A percentile compares a stretch with the other conserved stretches of the same genome.
Evolutionary conservation across 2,329 filamentous ascomycete genomes (phyloP).

Genomic region (Sordariomycetes sp.): DNA sequence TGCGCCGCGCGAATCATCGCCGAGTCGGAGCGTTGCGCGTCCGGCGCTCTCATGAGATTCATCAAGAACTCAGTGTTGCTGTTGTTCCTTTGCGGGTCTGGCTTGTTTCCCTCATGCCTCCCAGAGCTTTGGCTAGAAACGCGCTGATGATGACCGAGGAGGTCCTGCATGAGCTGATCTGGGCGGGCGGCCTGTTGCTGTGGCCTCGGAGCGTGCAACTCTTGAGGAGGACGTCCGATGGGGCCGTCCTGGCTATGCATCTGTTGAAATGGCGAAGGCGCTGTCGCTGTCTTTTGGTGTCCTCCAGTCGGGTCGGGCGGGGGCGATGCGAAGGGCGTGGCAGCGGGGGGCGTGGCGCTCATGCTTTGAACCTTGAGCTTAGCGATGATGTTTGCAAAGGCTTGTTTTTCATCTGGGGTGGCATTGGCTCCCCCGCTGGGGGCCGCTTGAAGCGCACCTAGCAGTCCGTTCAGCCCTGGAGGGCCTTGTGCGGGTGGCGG

Average conservation of each 20-base stretch:
- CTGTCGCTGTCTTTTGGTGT: constrained; percentile 19
- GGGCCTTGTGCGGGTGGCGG: constrained; percentile 1
- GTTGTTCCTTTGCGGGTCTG: constrained; percentile 35
- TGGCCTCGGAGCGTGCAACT: constrained; percentile 42
- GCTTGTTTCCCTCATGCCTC: constrained; percentile 34
- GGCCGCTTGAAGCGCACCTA: constrained; percentile 2
- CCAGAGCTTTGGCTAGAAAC: constrained; percentile 39
- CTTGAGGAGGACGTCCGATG: constrained; percentile 34
- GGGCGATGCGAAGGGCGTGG: constrained; percentile 32
- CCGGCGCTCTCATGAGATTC: constrained; percentile 60
- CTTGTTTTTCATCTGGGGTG: constrained; percentile 67
- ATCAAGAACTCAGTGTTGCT: constrained; percentile 78
- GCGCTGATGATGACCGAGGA: constrained; percentile 50
- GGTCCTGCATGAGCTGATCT: constrained; percentile 52
- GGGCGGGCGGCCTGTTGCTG: constrained; percentile 42
- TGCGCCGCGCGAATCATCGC: constrained; percentile 32
- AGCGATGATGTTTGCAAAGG: constrained; percentile 72
- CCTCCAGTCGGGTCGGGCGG: constrained; percentile 11
- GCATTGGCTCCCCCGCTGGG: constrained; percentile 8
- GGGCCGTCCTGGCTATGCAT: constrained; percentile 33
- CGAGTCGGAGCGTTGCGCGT: constrained; percentile 42
- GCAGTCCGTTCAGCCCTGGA: constrained; percentile 4
- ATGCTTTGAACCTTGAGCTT: constrained; percentile 61
- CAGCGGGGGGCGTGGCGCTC: constrained; percentile 33
- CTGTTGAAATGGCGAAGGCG: constrained; percentile 36